Conservation (phyloP, 345 rosid species). For the Eucalyptus tenuipes region DNA sequence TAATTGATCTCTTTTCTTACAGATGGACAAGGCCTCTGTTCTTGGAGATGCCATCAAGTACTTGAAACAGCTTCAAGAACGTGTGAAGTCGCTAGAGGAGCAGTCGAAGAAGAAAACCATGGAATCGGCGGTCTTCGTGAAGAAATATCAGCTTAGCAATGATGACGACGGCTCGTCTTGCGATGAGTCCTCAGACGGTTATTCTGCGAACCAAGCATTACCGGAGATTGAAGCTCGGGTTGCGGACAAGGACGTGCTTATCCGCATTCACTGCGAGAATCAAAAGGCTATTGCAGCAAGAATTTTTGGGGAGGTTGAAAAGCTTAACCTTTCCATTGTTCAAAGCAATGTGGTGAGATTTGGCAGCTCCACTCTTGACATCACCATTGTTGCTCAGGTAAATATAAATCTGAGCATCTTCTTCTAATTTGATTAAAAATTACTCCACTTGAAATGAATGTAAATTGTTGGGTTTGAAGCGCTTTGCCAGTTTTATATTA, state of each 20-base stretch:
- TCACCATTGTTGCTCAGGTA: constrained; percentile 14
- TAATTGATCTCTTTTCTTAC: neutral
- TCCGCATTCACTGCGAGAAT: constrained; percentile 7
- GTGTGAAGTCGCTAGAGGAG: constrained; percentile 2
- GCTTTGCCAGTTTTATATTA: neutral
- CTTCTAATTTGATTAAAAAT: neutral
- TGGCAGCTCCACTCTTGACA: constrained; percentile 2
- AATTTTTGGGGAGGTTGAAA: constrained; percentile 7
- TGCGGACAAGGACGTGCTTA: constrained; percentile 1
- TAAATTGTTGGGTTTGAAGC: neutral
- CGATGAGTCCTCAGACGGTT: neutral
- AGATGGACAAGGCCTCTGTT: constrained; percentile 13
- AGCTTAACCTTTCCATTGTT: neutral
- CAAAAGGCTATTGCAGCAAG: neutral
- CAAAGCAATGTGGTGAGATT: constrained; percentile 9
- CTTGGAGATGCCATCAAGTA: constrained; percentile 9
- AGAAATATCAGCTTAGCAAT: neutral
- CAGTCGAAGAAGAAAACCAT: neutral
- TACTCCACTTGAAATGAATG: neutral
- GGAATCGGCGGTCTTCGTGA: neutral
- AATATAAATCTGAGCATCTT: neutral
- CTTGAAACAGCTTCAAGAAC: constrained; percentile 10
- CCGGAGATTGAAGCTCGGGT: constrained; percentile 7
- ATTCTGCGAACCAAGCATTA: neutral
- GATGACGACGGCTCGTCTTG: neutral